These are phyloP conservation scores for Batkoa obscura DNA, from an alignment of 371 early-diverging fungal genomes.

Conservation along the genomic window DNA sequence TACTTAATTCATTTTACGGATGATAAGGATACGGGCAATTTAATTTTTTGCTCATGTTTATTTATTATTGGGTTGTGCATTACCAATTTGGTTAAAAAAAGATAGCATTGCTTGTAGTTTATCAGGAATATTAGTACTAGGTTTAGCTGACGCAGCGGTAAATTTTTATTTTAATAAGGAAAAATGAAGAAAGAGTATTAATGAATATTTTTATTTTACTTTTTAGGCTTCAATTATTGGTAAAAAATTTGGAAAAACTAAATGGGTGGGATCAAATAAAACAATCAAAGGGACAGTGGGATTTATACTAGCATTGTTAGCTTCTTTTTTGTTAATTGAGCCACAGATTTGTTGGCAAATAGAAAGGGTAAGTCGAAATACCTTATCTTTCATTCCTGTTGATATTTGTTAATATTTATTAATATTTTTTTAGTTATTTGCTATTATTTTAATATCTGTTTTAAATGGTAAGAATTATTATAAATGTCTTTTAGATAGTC, in stretches of 20 bases:
- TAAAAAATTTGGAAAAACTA: constrained; percentile 36
- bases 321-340: constrained; percentile 20
- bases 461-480: constrained; percentile 16
- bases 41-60: constrained; percentile 79
- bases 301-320: constrained; percentile 40
- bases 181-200: neutral
- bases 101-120: constrained; percentile 10
- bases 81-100: constrained; percentile 63
- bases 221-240: constrained; percentile 64
- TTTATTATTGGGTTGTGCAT: constrained; percentile 71
- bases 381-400: constrained; percentile 8
- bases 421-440: constrained; percentile 1
- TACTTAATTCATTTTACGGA: constrained; percentile 67
- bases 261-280: constrained; percentile 62
- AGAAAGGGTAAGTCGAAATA: constrained; percentile 9
- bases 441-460: constrained; percentile 7
- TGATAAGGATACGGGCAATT: constrained; percentile 53
- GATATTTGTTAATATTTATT: neutral
- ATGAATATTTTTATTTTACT: neutral
- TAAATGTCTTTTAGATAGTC: constrained; percentile 12
- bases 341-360: constrained; percentile 10
- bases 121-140: constrained; percentile 62
- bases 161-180: neutral
- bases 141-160: constrained; percentile 74
- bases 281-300: constrained; percentile 77